Base-by-base conservation (phyloP, 75 land plant genomes). In the Picea glauca region DNA sequence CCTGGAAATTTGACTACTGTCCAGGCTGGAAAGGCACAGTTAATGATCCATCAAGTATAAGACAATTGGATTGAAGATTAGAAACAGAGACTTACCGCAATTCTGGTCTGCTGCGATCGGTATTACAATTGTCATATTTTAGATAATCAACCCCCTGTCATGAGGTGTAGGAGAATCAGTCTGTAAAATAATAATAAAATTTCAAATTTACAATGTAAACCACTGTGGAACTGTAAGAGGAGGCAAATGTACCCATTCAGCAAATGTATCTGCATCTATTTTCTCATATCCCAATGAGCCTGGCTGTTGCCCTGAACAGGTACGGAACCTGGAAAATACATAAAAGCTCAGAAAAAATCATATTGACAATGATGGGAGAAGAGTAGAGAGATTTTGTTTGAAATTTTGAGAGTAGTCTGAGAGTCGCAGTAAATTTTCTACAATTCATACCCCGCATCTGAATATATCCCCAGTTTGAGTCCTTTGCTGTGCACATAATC, bases 401-500 rank as follows among this genome's bases (percentile, higher is more conserved):
- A 20, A 60, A 60, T 15, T 17, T 60, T 20, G 63, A 20, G 20
- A 46, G 11, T 63, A 63, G 21, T 26, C 18, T 40, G 13, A 33
- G 46, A 30, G 68, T 83, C 43, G 56, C 56, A 50, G 56, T 50
- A 9, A 50, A 50, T 8, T n/a, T 13, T 13, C 73, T 85, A 35
- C 56, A 13, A 30, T 50, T 46, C 75, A 79, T 77, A 87, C 85
- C 91, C 91, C 13, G 91, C 84, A 83, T 88, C 90, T 15, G 90
- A 78, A 60, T 90, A 90, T 15, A 90, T 85, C 31, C 91, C 90
- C 20, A 90, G 75, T 79, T 85, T 88, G 58, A 90, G 85, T 1
- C 90, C 90, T 81, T 80, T 85, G 74, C 79, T 60, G 72, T 88
- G 91, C 54, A 90, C 87, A 78, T 88, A 81, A 73, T 90, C 90